Percentiles rank a stretch among this genome's conserved stretches.
phyloP scores from a whole-genome alignment of 164 flowering plant species.

The Annona cherimola region DNA sequence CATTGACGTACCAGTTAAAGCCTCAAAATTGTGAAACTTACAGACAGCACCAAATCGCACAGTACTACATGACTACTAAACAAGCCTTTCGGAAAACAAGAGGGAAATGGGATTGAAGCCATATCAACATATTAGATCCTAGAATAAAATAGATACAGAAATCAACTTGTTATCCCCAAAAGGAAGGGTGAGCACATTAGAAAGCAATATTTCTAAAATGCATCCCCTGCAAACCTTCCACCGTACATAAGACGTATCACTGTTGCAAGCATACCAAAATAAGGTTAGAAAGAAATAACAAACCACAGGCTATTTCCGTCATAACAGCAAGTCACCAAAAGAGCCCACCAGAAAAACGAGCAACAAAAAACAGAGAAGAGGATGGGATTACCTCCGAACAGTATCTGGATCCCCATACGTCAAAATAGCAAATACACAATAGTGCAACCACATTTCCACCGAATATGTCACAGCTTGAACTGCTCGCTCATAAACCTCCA shows the following conservation, averaged over 20 bases:
- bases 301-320: conserved; percentile 19
- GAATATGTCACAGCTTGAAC: conserved; percentile 94
- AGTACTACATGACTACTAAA: conserved; percentile 46
- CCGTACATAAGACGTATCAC: conserved; percentile 38
- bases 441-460: conserved; percentile 98
- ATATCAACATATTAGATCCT: conserved; percentile 19
- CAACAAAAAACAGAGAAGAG: not conserved
- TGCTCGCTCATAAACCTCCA: conserved; percentile 91
- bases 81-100: conserved; percentile 19
- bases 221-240: conserved; percentile 50
- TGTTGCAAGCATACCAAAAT: conserved; percentile 57
- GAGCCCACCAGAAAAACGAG: conserved; percentile 10
- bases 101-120: conserved; percentile 20
- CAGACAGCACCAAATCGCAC: conserved; percentile 34
- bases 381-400: conserved; percentile 63
- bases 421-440: conserved; percentile 73
- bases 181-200: conserved; percentile 32
- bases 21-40: conserved; percentile 53
- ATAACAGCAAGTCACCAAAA: conserved; percentile 20
- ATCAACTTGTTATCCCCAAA: conserved; percentile 19
- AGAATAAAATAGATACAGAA: conserved; percentile 22
- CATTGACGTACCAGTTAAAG: conserved; percentile 42
- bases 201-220: conserved; percentile 29
- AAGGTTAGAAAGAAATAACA: conserved; percentile 43
- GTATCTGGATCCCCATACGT: conserved; percentile 91